phyloP scores from a whole-genome alignment of 2,329 filamentous ascomycete species.

The Periconia macrospinosa region DNA sequence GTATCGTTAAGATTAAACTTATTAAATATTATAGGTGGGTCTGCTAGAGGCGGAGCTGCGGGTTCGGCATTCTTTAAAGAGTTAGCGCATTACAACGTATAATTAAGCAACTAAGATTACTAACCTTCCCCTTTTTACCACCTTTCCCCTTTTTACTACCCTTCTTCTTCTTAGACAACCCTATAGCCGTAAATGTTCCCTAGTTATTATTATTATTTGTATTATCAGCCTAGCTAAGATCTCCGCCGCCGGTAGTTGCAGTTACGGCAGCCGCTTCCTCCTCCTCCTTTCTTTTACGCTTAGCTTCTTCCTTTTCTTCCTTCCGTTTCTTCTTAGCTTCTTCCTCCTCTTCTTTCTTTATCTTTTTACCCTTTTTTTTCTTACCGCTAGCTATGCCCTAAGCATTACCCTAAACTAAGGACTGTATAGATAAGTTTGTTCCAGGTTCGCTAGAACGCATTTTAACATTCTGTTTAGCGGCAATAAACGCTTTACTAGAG shows the following conservation, averaged over 20 bases:
- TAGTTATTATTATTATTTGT: slow-evolving; percentile 41
- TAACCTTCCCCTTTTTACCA: slow-evolving; percentile 45
- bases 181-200: slow-evolving; percentile 24
- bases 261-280: slow-evolving; percentile 28
- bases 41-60: slow-evolving; percentile 28
- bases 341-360: slow-evolving; percentile 42
- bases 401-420: slow-evolving; percentile 15
- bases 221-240: slow-evolving; percentile 34
- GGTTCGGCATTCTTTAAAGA: slow-evolving; percentile 30
- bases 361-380: slow-evolving; percentile 46
- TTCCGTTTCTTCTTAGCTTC: slow-evolving; percentile 42
- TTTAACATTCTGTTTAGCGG: slow-evolving; percentile 45
- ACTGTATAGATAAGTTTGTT: background rate
- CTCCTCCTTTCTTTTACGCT: slow-evolving; percentile 28
- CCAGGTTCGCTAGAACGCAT: slow-evolving; percentile 27
- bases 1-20: slow-evolving; percentile 50
- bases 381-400: slow-evolving; percentile 32
- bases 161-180: slow-evolving; percentile 36
- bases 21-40: slow-evolving; percentile 48
- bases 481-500: background rate
- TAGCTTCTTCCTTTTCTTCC: slow-evolving; percentile 33
- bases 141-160: slow-evolving; percentile 43
- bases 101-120: slow-evolving; percentile 36
- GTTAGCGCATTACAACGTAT: slow-evolving; percentile 33
- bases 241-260: slow-evolving; percentile 21